Evolutionary conservation across 2,329 filamentous ascomycete genomes (phyloP).

Genomic region (Arthrobotrys musiformis): DNA sequence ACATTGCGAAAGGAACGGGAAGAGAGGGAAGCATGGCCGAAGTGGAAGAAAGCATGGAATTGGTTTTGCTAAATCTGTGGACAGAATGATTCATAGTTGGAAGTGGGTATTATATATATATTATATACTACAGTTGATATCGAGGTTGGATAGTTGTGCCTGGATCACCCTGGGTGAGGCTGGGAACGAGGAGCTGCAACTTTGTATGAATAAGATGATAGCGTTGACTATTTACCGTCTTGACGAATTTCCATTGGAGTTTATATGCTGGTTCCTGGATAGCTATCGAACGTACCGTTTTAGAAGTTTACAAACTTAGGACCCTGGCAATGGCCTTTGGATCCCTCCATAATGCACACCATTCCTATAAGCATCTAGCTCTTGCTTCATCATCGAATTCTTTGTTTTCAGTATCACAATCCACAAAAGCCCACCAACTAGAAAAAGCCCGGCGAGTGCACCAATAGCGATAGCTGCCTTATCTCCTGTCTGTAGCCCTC

Average conservation of each 20-base stretch:
- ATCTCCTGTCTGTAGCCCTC: background rate
- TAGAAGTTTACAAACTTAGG: no score
- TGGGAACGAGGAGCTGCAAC: background rate
- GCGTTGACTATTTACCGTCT: background rate
- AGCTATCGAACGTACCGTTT: no score
- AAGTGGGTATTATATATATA: no score
- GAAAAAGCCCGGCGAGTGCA: background rate
- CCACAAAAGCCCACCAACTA: background rate
- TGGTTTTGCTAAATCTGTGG: constrained; percentile 22
- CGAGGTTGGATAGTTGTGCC: no score
- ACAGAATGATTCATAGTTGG: no score
- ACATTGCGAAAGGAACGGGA: constrained; percentile 36
- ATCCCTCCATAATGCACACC: background rate
- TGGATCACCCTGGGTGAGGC: no score
- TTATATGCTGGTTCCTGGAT: no score
- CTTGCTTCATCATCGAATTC: background rate
- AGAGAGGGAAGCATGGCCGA: constrained; percentile 30
- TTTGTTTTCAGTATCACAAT: background rate
- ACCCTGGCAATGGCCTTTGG: background rate
- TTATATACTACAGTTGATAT: no score
- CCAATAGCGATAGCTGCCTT: background rate
- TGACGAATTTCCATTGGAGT: no score
- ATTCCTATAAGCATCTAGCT: background rate
- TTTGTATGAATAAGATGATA: background rate
- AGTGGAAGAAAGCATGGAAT: constrained; percentile 41